Evolutionary conservation across 108 stramenopile genomes (phyloP), one percentile per base, ranked within the genome.

Genomic region (Nitzschia palea): DNA sequence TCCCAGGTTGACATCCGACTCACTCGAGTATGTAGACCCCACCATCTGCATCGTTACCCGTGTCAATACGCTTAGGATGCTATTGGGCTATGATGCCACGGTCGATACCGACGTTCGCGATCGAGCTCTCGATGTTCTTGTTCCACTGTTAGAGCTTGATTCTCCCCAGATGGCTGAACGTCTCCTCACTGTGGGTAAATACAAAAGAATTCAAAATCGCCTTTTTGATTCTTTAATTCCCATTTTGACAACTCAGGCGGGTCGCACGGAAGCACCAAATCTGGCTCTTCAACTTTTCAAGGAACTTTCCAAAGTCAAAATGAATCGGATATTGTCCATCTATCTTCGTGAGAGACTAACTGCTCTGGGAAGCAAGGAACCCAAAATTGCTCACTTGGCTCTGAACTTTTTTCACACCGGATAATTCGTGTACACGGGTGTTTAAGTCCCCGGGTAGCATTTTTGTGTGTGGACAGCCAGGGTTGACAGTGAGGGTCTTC

Each of bases 21-120:
- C 84, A 17, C 54, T 90, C 70, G 92, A 90, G 55, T 93, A 93
- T 64, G 60, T 83, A 43, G 86, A 93, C 70, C 92, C 92, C 15
- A 66, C 81, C 4, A 61, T 57, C 54, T 88, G 88, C 53, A 74
- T 85, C 36, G 91, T 89, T 22, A 78, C 70, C 2, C 55, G 80
- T 29, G 85, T 90, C 35, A 80, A 73, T 17, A 71, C 85, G 10
- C 66, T 88, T 43, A 90, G 87, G 44, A 52, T 90, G 26, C 55
- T 79, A 54, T 55, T 61, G 35, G 83, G 88, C 0, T 94, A 94
- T 57, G 92, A 94, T 62, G 74, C 78, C 9, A 82, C 86, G 4
- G 77, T 94, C 9, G 92, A 94, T 54, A 81, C 84, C 25, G 89
- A 94, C 51, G 15, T 94, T 22, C 84, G 92, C 44, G 92, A 94